Base-by-base conservation (phyloP, 1,284 basidiomycete genomes). In the Lentinula novae-zelandiae region DNA sequence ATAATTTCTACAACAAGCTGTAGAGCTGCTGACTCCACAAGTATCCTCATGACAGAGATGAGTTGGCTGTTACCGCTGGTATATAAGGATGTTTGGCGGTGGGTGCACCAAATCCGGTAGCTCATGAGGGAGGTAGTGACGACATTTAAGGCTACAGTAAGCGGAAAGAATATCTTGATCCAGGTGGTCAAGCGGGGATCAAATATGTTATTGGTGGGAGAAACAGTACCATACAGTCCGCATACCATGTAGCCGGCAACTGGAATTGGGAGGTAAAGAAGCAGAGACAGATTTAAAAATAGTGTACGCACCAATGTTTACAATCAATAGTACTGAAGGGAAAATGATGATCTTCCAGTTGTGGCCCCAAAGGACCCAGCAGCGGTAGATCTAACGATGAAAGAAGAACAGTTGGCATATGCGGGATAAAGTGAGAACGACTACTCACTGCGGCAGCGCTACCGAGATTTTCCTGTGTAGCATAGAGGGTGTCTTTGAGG, bases 391-490 rank as follows among this genome's bases (percentile, higher is more conserved):
- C 66, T 67, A 10, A 27, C 33, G 50, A 22, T 15, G 8, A 31
- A 4, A 13, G 20, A 42, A 8, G 27, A 22, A 53, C 36, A 15
- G 34, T 7, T 20, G 9, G 42, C 5, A 48, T 9, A 3, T 54
- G 27, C 3, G 27, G 27, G 27, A 27, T 4, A 33, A 6, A 17
- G 38, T 10, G 6, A 39, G 10, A 8, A 34, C 20, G 27, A 10
- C n/a, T 17, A 53, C 65, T 49, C 49, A 66, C 66, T 5, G 63
- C 63, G 13, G 62, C 64, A 1, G 61, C 61, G 49, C 62, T 63
- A 4, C 65, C 65, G 2, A 67, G 53, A 10, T 65, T 60, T 17
- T 64, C 62, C 44, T 67, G 67, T 0, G 65, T 63, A 9, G 63
- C 44, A 17, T 63, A 67, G 3, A 67, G 58, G 2, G 53, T 55